Evolutionary conservation across 1,284 basidiomycete species (phyloP), one percentile per base, ranked within the genome.

Genomic region (Coriolopsis trogii): DNA sequence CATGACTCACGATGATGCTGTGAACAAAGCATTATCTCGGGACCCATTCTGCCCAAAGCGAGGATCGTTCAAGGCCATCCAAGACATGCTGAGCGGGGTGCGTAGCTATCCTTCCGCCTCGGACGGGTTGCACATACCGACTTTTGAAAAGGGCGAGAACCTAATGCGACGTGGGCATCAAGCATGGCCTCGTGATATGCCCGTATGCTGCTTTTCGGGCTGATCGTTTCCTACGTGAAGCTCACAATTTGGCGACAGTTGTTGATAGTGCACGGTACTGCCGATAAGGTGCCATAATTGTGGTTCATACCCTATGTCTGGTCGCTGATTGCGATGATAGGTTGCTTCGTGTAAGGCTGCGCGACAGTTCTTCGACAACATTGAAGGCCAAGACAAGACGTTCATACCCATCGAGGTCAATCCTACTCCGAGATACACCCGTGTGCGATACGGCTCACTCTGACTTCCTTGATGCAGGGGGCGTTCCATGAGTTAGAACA

Each of bases 401-500:
- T 72, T 87, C 44, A 73, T 78, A 36, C 64, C 81, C 3, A 84
- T 82, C 63, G 70, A 73, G 37, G 37, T 38, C n/a, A n/a, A n/a
- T n/a, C n/a, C n/a, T n/a, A n/a, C n/a, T n/a, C n/a, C n/a, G n/a
- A n/a, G n/a, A n/a, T n/a, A n/a, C n/a, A n/a, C n/a, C n/a, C n/a
- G n/a, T n/a, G 20, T 21, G 37, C 24, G n/a, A 3, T 36, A 16
- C n/a, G 3, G 8, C 13, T 36, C 33, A 9, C n/a, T 8, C 7
- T 41, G 10, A 23, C 21, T 7, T 26, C 10, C 16, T 12, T 42
- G 33, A 18, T 43, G n/a, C 61, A 92, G 84, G 85, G 80, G 18
- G 89, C 82, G 23, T 88, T 79, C 63, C 93, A 95, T 62, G 93
- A 95, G 64, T 72, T 93, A 10, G 84, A 89, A 42, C 89, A 93